Evolutionary conservation across 805 yeast species (phyloP), one percentile per base, ranked within the genome.

Genomic region (Monosporozyma solicola): DNA sequence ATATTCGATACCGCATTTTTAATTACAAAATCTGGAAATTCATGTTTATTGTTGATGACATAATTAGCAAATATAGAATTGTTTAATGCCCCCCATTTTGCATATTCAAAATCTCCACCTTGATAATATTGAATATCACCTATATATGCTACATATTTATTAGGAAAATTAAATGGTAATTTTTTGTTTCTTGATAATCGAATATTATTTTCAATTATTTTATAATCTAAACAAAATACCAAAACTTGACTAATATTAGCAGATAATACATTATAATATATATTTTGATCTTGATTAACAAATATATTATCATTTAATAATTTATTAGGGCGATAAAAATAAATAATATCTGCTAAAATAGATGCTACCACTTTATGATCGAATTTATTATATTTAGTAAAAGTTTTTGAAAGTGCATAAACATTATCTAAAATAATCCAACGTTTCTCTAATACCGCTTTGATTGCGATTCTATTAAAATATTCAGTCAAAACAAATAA

Each of bases 1-100:
- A 33, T 53, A 51, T 32, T 62, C 61, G 45, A 64, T 47, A 41
- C 55, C 1, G 51, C 51, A 41, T 37, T 35, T 35, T 31, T 29
- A 32, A 43, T 25, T 13, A 49, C 51, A 41, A 29, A 49, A 20
- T 41, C 41, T 6, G 47, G 51, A 31, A 49, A 49, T 24, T 49
- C 31, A 2, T 24, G 32, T 22, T 41, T 43, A 25, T 49, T 41
- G 20, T 49, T 41, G 9, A 49, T 29, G 2, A 49, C 51, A 43
- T 37, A 37, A 24, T 35, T 43, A 32, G 51, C 51, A 31, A 49
- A 49, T 9, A 43, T 24, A 32, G 51, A 31, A 32, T 35, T 49
- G 6, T 37, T 35, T 24, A 50, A 16, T 8, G 52, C 52, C 3
- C 52, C 48, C 25, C 45, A 37, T 9, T 50, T 50, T 2, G 52